Evolutionary conservation across 2,329 filamentous ascomycete genomes (phyloP), one percentile per base, ranked within the genome.

Genomic region (Pseudofabraea citricarpa): DNA sequence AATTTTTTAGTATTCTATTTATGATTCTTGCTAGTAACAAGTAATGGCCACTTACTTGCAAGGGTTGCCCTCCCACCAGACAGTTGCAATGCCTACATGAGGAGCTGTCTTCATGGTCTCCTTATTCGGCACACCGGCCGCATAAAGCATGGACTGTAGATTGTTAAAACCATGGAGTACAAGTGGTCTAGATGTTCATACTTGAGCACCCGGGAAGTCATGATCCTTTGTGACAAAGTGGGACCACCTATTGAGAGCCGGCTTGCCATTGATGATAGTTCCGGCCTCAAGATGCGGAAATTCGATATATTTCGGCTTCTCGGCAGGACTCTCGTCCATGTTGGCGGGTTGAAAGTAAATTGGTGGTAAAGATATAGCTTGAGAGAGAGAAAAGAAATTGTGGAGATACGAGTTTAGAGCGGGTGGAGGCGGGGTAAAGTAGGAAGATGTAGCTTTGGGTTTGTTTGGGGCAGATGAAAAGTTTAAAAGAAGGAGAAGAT

Each of bases 41-140:
- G n/a, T n/a, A n/a, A n/a, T n/a, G n/a, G n/a, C n/a, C n/a, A n/a
- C 83, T 68, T 66, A 87, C 83, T 95, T 95, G 80, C 90, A 96
- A 27, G 91, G 88, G 62, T 96, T 96, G 21, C 91, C 91, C 67
- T 96, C 90, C 90, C 90, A 97, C 90, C 90, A 96, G 4, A 96
- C 87, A 5, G 86, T 90, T 6, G 90, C 85, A 59, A 96, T 81
- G 45, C 91, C 91, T 20, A 97, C 87, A 51, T 97, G 91, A 10
- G 91, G 88, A 41, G 86, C 85, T 45, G 77, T 91, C 68, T 91
- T 90, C 87, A 97, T 95, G 58, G 83, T 81, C 44, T 93, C 74
- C 56, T 81, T 75, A 60, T 89, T 79, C 2, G 90, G 87, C 24
- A 97, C 86, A 19, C 91, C 91, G 7, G 91, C 90, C 12, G 87